These are phyloP conservation scores for Termitomyces sp. DNA, from an alignment of 768 basidiomycete genomes.

Conservation along the genomic window DNA sequence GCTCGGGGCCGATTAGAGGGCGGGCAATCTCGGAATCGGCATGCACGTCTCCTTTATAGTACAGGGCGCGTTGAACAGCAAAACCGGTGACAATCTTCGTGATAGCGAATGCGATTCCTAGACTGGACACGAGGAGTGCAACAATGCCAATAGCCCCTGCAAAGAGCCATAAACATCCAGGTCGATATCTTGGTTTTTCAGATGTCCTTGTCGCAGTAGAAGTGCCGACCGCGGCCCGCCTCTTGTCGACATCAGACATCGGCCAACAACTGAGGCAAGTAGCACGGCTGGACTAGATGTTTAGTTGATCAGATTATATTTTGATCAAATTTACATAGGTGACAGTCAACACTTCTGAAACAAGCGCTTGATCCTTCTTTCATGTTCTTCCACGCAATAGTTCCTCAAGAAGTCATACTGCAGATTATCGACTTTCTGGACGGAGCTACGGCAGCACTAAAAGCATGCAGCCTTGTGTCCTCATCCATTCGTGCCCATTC, in stretches of 20 bases:
- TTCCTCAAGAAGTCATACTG: neutral
- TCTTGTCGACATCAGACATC: neutral
- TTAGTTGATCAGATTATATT: neutral
- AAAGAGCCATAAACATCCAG: constrained; percentile 15
- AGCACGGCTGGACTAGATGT: neutral
- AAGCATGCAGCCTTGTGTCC: constrained; percentile 1
- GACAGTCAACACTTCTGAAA: no score
- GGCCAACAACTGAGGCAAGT: neutral
- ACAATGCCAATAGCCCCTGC: constrained; percentile 1
- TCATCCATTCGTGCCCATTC: neutral
- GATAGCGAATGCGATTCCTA: constrained; percentile 5
- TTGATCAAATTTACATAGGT: neutral
- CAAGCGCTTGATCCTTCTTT: neutral
- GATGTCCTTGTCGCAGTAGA: neutral
- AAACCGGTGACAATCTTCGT: neutral
- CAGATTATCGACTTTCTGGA: neutral
- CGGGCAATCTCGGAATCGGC: constrained; percentile 8
- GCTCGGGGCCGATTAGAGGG: constrained; percentile 16
- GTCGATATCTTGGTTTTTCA: constrained; percentile 8
- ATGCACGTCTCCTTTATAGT: constrained; percentile 10
- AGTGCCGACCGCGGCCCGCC: neutral
- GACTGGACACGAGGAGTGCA: constrained; percentile 4
- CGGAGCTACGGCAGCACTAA: neutral
- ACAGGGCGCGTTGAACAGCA: constrained; percentile 13
- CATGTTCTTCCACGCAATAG: neutral